Evolutionary conservation across 257 asterid genomes (phyloP).

Genomic region (Nicotiana knightiana): DNA sequence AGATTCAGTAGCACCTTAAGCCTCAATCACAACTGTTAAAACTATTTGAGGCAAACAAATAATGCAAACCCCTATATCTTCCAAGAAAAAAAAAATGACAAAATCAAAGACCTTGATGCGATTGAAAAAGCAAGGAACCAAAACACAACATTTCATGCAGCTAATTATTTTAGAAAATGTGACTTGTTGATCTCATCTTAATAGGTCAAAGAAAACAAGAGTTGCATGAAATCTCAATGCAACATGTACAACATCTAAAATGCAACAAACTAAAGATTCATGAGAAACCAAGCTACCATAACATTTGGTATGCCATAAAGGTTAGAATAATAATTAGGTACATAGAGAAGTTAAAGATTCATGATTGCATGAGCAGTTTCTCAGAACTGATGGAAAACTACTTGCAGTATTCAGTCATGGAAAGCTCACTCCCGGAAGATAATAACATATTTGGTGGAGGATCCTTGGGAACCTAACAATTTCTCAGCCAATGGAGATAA

Average conservation of each 20-base stretch:
- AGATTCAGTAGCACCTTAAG: not conserved
- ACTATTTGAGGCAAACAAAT: not conserved
- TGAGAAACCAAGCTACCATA: not conserved
- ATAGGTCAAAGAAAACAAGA: not conserved
- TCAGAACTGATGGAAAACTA: too few relatives aligned
- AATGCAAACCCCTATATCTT: not conserved
- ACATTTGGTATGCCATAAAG: not conserved
- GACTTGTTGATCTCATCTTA: not conserved
- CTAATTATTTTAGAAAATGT: too few relatives aligned
- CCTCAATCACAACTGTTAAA: not conserved
- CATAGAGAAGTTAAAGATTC: not conserved
- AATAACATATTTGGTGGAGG: too few relatives aligned
- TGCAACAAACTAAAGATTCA: not conserved
- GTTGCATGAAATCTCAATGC: not conserved
- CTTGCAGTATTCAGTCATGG: too few relatives aligned
- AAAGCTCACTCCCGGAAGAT: too few relatives aligned
- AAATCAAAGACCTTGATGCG: not conserved
- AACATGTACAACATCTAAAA: not conserved
- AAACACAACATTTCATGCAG: not conserved
- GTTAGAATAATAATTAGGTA: not conserved
- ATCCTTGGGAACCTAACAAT: too few relatives aligned
- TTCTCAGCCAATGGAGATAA: too few relatives aligned
- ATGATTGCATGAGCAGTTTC: too few relatives aligned
- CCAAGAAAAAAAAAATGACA: not conserved
- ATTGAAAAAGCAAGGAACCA: not conserved